Conservation (phyloP, 2,329 filamentous ascomycete genomes). For the Allantophomopsis cytisporea region DNA sequence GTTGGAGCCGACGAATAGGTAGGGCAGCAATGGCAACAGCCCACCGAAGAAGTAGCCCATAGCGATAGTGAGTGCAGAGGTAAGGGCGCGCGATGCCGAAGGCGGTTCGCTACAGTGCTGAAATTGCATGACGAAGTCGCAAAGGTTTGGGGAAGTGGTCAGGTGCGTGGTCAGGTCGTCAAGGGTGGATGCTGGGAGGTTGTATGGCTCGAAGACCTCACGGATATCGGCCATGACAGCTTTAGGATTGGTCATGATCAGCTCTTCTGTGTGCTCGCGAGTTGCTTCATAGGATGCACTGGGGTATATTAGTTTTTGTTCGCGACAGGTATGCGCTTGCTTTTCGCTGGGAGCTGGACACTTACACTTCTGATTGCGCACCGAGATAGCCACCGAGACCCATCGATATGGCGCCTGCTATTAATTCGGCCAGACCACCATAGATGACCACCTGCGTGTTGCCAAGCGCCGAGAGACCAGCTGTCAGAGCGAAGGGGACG, state of each 20-base stretch:
- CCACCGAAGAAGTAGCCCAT: conserved; percentile 42
- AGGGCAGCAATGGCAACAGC: conserved; percentile 39
- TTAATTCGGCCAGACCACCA: conserved; percentile 45
- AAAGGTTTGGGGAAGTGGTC: conserved; percentile 15
- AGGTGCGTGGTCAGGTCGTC: conserved; percentile 20
- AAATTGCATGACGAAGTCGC: conserved; percentile 25
- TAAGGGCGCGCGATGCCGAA: conserved; percentile 16
- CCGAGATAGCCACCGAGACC: conserved; percentile 46
- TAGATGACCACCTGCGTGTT: conserved; percentile 39
- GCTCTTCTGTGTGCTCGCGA: conserved; percentile 12
- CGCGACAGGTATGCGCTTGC: conserved; percentile 10
- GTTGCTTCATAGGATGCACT: conserved; percentile 18
- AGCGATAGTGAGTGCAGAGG: conserved; percentile 39
- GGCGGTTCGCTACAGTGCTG: conserved; percentile 18
- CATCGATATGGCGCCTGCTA: conserved; percentile 49
- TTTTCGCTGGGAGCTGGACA: conserved; percentile 19
- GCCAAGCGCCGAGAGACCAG: conserved; percentile 34
- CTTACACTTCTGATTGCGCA: conserved; percentile 18
- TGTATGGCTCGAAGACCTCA: conserved; percentile 20
- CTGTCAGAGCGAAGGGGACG: conserved; percentile 48
- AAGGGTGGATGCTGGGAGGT: conserved; percentile 15
- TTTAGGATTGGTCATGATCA: conserved; percentile 12
- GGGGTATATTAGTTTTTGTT: conserved; percentile 6
- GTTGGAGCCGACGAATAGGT: conserved; percentile 29
- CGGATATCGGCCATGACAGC: conserved; percentile 15